Conservation (phyloP, 805 yeast species). For the Wickerhamomyces bovis region DNA sequence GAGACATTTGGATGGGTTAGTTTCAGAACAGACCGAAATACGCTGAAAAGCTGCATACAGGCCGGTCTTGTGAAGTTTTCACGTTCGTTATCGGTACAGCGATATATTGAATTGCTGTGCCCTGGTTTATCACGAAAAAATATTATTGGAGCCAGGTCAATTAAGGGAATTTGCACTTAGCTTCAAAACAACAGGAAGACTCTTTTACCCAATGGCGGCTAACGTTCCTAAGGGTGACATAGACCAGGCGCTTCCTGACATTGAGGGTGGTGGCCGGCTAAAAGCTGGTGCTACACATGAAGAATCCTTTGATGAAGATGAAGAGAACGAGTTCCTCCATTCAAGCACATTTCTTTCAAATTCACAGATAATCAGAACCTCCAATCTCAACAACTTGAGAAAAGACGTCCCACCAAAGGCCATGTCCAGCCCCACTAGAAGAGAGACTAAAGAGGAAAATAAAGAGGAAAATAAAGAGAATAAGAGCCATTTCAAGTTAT, state of each 20-base stretch:
- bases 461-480: background rate
- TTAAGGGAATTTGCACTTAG: background rate
- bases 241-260: background rate
- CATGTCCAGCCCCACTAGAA: constrained; percentile 18
- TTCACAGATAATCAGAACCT: constrained; percentile 20
- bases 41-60: background rate
- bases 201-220: background rate
- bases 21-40: background rate
- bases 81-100: background rate
- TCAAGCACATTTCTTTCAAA: constrained; percentile 23
- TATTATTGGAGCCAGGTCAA: background rate
- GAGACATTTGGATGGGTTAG: background rate
- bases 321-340: constrained; percentile 19
- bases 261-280: background rate
- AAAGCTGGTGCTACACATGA: constrained; percentile 1
- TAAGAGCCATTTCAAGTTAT: constrained; percentile 10
- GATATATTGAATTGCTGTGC: background rate
- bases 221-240: background rate
- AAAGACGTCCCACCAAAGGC: constrained; percentile 1
- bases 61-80: background rate
- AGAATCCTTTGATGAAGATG: constrained; percentile 5
- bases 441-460: constrained; percentile 3
- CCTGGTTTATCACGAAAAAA: too few species aligned
- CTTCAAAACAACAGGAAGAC: background rate
- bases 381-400: constrained; percentile 16